A percentile compares a stretch with the other conserved stretches of the same genome.
Evolutionary conservation across 1,284 basidiomycete species (phyloP).

Genomic region (Puccinia polysora): DNA sequence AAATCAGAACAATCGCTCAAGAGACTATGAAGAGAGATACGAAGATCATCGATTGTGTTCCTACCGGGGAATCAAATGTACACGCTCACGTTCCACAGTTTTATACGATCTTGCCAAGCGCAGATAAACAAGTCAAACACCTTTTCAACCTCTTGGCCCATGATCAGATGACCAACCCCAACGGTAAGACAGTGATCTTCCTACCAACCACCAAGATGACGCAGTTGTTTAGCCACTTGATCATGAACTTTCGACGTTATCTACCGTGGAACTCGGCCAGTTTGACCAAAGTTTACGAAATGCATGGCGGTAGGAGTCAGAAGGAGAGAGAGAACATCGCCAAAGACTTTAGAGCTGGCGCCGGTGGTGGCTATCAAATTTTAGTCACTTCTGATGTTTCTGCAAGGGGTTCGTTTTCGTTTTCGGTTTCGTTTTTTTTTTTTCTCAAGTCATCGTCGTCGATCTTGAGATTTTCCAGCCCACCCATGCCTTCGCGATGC

Average conservation of each 20-base stretch:
- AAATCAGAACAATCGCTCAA: slow-evolving; percentile 57
- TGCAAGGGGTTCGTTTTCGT: slow-evolving; percentile 50
- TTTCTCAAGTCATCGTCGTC: no score
- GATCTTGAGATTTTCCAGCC: no score
- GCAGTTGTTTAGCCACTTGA: slow-evolving; percentile 65
- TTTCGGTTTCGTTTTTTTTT: neutral
- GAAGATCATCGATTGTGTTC: slow-evolving; percentile 62
- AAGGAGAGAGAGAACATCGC: slow-evolving; percentile 64
- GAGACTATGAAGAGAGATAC: slow-evolving; percentile 63
- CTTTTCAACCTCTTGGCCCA: slow-evolving; percentile 75
- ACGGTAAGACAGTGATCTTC: slow-evolving; percentile 77
- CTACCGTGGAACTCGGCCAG: slow-evolving; percentile 53
- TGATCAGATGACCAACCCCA: slow-evolving; percentile 70
- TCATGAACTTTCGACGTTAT: slow-evolving; percentile 55
- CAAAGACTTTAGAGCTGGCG: slow-evolving; percentile 65
- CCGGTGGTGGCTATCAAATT: slow-evolving; percentile 44
- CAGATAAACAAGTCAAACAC: slow-evolving; percentile 71
- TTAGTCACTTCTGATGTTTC: slow-evolving; percentile 56
- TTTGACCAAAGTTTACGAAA: slow-evolving; percentile 67
- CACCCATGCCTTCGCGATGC: no score
- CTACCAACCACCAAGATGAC: slow-evolving; percentile 83
- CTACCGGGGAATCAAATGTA: slow-evolving; percentile 63
- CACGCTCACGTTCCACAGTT: slow-evolving; percentile 75
- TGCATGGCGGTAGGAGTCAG: slow-evolving; percentile 78
- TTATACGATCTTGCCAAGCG: slow-evolving; percentile 67